phyloP scores from a whole-genome alignment of 306 rosid genomes.

The Vigna nakashimae region DNA sequence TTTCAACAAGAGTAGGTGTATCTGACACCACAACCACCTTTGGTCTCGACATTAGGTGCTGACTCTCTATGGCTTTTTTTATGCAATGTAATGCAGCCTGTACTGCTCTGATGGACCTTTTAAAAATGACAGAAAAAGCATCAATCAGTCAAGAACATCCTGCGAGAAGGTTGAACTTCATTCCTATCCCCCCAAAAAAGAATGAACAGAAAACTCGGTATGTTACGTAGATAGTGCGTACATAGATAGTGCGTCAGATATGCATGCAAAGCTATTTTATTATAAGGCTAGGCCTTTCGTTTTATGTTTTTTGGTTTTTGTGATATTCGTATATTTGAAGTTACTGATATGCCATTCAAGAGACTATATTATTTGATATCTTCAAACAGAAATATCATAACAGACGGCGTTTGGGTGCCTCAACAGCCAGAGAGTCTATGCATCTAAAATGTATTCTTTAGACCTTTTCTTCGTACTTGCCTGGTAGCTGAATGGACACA shows the following conservation, averaged over 20 bases:
- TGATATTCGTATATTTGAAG: neutral
- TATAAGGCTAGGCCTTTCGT: neutral
- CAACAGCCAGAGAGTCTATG: neutral
- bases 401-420: neutral
- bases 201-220: neutral
- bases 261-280: slow-evolving; percentile 1
- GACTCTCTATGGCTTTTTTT: slow-evolving; percentile 59
- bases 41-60: slow-evolving; percentile 58
- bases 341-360: slow-evolving; percentile 6
- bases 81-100: slow-evolving; percentile 81
- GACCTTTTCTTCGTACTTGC: neutral
- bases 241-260: slow-evolving; percentile 16
- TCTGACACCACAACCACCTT: slow-evolving; percentile 87
- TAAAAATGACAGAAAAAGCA: slow-evolving; percentile 43
- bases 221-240: neutral
- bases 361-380: slow-evolving; percentile 15
- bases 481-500: slow-evolving; percentile 9
- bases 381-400: neutral
- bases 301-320: neutral
- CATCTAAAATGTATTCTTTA: neutral
- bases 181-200: neutral
- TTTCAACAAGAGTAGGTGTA: slow-evolving; percentile 73
- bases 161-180: slow-evolving; percentile 6
- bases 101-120: slow-evolving; percentile 80
- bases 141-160: slow-evolving; percentile 38